These are phyloP conservation scores for Talaromyces adpressus DNA, from an alignment of 495 filamentous ascomycete genomes.

Conservation along the genomic window DNA sequence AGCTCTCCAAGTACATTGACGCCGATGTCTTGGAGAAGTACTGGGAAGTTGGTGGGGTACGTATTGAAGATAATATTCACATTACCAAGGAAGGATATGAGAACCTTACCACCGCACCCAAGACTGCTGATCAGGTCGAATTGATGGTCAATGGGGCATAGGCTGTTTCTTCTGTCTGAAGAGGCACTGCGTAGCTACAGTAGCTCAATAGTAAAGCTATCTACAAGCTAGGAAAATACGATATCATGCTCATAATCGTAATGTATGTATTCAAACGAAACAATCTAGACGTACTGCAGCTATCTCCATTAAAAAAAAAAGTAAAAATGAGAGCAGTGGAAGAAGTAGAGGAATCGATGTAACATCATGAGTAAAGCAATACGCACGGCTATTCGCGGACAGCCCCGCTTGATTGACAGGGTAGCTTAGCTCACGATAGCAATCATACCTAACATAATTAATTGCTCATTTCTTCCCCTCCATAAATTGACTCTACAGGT, in stretches of 20 bases:
- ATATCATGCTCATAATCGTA: no score
- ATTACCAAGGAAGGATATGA: conserved; percentile 70
- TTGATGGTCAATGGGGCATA: conserved; percentile 17
- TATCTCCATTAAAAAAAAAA: no score
- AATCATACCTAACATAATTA: background rate
- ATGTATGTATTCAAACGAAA: no score
- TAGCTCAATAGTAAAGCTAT: no score
- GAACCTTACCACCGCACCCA: conserved; percentile 73
- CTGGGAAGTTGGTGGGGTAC: conserved; percentile 85
- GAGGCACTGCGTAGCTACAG: no score
- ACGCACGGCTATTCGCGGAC: conserved; percentile 2
- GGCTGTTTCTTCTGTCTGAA: no score
- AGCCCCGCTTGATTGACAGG: background rate
- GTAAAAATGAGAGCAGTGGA: background rate
- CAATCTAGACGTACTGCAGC: no score
- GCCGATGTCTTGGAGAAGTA: conserved; percentile 66
- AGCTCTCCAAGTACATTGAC: conserved; percentile 68
- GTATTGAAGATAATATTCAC: conserved; percentile 69
- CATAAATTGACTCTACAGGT: background rate
- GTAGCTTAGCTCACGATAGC: background rate
- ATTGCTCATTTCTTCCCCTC: background rate
- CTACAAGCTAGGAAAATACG: no score
- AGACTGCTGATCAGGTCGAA: conserved; percentile 66
- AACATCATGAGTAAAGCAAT: background rate
- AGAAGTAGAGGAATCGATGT: background rate